Evolutionary conservation across 345 rosid genomes (phyloP), one percentile per base, ranked within the genome.

Genomic region (Boechera retrofracta): DNA sequence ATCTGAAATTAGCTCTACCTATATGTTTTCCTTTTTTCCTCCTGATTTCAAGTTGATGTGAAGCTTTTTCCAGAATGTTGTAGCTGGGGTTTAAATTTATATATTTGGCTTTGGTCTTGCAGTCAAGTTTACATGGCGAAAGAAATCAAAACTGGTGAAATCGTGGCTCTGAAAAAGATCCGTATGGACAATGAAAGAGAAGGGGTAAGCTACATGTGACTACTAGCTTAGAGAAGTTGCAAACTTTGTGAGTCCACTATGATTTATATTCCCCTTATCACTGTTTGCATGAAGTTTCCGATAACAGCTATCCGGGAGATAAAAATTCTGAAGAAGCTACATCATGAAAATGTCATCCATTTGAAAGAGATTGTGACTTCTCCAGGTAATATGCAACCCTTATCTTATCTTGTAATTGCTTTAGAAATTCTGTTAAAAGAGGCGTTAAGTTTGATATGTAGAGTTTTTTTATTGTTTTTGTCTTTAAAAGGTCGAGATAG

Each of bases 171-270:
- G 83, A 95, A 95, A 85, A 95, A 88, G 85, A 90, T 92, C 47
- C 89, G 99, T 70, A 95, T 92, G 98, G 98, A 92, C 82, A 92
- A 94, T 64, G 98, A 92, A 82, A 89, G 93, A 83, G 98, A 92
- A 78, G 98, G 98, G 89, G 98, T 92, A 85, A 73, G 83, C 81
- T 82, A 36, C 7, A 67, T 29, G 13, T 70, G 12, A 45, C 5
- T 24, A 18, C 47, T 42, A 41, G 49, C 64, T 76, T 60, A 0
- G 15, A 13, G 4, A 16, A 61, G 56, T 8, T 52, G 55, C 29
- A 6, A 39, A 29, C 9, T 29, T 75, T 67, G 9, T 47, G 45
- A 52, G 31, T 52, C 45, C 10, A 51, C 0, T 51, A 15, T 26
- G 67, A 47, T 41, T 57, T 58, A 36, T 28, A 2, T 3, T 47